Evolutionary conservation across 2,329 filamentous ascomycete genomes (phyloP).

Genomic region (Aspergillus pseudoterreus): DNA sequence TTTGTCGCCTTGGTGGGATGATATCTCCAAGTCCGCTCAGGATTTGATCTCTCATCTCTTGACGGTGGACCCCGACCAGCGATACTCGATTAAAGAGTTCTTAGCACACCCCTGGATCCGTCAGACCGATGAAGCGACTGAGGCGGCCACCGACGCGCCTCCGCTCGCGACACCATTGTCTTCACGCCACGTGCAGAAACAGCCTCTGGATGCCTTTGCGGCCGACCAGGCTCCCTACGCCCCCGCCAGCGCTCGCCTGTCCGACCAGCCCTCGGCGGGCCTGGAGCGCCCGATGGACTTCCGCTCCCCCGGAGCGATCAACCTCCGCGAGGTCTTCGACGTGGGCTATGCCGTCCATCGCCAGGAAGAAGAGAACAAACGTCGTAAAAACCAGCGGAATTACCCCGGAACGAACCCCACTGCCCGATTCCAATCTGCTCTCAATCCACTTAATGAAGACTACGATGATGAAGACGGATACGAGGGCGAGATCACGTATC

Average conservation of each 20-base stretch:
- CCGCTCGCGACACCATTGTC: constrained; percentile 65
- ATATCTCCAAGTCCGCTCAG: constrained; percentile 91
- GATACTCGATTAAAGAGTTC: constrained; percentile 91
- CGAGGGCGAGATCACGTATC: constrained; percentile 23
- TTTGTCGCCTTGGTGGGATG: constrained; percentile 98
- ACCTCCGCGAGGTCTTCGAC: constrained; percentile 94
- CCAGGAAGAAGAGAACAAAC: constrained; percentile 92
- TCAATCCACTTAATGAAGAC: constrained; percentile 63
- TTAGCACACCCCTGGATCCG: constrained; percentile 92
- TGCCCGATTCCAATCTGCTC: constrained; percentile 58
- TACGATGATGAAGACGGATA: constrained; percentile 56
- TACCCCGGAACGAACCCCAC: constrained; percentile 53
- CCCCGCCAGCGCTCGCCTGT: constrained; percentile 51
- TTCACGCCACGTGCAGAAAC: constrained; percentile 52
- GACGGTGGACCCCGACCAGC: constrained; percentile 90
- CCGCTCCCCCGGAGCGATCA: constrained; percentile 90
- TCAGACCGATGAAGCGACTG: constrained; percentile 63
- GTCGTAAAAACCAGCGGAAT: constrained; percentile 76
- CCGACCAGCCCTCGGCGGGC: constrained; percentile 53
- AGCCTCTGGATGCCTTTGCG: constrained; percentile 54
- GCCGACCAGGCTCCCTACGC: constrained; percentile 38
- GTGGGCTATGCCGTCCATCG: constrained; percentile 97
- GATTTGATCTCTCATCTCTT: constrained; percentile 90
- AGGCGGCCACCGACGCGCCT: constrained; percentile 65
- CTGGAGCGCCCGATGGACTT: constrained; percentile 77